Conservation (phyloP, 306 rosid species). For the Sicyos edulis region DNA sequence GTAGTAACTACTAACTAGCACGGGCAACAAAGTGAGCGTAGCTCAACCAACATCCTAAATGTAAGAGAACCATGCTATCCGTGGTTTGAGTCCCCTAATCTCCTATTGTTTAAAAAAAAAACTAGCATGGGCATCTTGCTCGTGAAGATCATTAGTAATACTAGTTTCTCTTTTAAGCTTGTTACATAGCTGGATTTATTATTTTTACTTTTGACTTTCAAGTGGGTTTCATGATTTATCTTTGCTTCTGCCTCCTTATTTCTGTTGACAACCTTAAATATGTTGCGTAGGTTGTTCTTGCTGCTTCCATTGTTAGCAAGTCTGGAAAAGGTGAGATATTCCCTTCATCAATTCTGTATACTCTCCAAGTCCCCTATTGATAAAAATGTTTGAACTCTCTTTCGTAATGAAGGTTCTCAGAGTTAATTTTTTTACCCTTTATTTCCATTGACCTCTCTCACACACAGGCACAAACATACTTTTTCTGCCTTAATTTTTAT, state of each 20-base stretch:
- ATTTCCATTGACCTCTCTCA: not conserved
- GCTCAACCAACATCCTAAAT: no score
- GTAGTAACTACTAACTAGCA: not conserved
- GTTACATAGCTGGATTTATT: not conserved
- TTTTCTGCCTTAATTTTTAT: not conserved
- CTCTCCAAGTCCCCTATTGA: not conserved
- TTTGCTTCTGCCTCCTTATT: constrained; percentile 6
- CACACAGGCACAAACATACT: not conserved
- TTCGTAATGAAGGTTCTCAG: not conserved
- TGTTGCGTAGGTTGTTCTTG: constrained; percentile 76
- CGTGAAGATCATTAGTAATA: not conserved
- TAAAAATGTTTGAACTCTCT: not conserved
- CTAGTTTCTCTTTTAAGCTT: constrained; percentile 6
- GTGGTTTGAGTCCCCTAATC: no score
- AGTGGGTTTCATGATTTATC: not conserved
- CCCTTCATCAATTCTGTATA: not conserved
- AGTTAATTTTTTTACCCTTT: not conserved
- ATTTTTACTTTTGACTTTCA: not conserved
- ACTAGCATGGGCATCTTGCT: constrained; percentile 1
- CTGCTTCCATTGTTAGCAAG: constrained; percentile 77
- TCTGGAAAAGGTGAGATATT: constrained; percentile 81
- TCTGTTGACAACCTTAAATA: constrained; percentile 18
- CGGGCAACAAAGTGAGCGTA: no score
- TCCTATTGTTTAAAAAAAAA: no score
- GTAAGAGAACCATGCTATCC: no score